phyloP scores from a whole-genome alignment of 345 rosid species.

The Cochlearia excelsa region DNA sequence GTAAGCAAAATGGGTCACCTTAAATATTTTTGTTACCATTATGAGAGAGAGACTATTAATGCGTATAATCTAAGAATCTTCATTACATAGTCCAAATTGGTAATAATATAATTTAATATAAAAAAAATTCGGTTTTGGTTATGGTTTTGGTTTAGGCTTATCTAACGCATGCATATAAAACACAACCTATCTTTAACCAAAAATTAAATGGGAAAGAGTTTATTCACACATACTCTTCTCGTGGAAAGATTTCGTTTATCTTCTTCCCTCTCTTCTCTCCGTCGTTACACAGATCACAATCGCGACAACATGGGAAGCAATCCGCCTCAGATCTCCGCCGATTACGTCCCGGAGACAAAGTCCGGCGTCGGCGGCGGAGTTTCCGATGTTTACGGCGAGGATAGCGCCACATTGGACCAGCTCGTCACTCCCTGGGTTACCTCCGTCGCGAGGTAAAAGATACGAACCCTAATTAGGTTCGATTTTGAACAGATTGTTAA shows the following conservation, averaged over 20 bases:
- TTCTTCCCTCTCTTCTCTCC: not conserved
- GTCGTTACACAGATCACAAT: not conserved
- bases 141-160: too few species aligned
- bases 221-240: not conserved
- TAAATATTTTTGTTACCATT: too few species aligned
- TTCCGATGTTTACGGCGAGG: slow-evolving; percentile 34
- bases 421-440: slow-evolving; percentile 40
- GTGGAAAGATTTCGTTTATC: not conserved
- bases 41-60: too few species aligned
- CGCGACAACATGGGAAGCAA: slow-evolving; percentile 14
- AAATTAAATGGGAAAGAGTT: too few species aligned
- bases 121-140: too few species aligned
- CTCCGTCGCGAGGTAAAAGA: slow-evolving; percentile 31
- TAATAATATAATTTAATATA: too few species aligned
- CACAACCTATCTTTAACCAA: too few species aligned
- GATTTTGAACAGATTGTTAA: not conserved
- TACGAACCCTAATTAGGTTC: not conserved
- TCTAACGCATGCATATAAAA: too few species aligned
- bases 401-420: slow-evolving; percentile 35
- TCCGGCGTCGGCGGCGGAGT: slow-evolving; percentile 35
- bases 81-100: too few species aligned
- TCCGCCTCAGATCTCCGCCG: slow-evolving; percentile 24
- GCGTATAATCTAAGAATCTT: too few species aligned
- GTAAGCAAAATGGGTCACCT: too few species aligned
- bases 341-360: slow-evolving; percentile 2